These are phyloP conservation scores for Neurospora tetrasperma DNA, from an alignment of 495 filamentous ascomycete species.

Conservation along the genomic window DNA sequence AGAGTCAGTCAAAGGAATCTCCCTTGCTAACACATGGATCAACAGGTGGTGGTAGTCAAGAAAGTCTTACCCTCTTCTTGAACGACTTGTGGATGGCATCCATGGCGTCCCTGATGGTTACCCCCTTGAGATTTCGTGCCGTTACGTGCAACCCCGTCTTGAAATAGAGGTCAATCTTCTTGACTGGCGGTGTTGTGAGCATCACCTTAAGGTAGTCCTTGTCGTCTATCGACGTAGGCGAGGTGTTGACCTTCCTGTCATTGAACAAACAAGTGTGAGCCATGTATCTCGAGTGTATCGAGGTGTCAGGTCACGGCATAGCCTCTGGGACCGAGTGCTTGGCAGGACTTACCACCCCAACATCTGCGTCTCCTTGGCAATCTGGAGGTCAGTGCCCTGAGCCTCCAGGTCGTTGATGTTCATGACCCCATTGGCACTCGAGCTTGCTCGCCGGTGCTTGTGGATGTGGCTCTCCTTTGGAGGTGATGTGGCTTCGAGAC, in stretches of 20 bases:
- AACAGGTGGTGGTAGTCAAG: background rate
- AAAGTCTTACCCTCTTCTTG: constrained; percentile 70
- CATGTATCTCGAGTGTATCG: background rate
- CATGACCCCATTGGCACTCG: constrained; percentile 53
- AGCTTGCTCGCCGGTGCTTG: constrained; percentile 55
- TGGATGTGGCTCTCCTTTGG: constrained; percentile 43
- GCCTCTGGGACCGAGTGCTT: background rate
- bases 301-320: background rate
- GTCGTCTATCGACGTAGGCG: constrained; percentile 62
- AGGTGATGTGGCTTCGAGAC: constrained; percentile 51
- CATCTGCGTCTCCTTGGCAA: constrained; percentile 81
- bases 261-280: constrained; percentile 1
- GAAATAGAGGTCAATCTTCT: constrained; percentile 88
- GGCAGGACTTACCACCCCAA: constrained; percentile 67
- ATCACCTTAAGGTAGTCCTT: constrained; percentile 71
- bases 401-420: constrained; percentile 81
- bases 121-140: constrained; percentile 80
- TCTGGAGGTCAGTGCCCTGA: constrained; percentile 59
- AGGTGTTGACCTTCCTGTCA: constrained; percentile 84
- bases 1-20: background rate
- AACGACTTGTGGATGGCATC: constrained; percentile 90
- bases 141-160: constrained; percentile 78
- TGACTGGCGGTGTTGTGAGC: constrained; percentile 71
- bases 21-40: background rate
- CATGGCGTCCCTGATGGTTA: constrained; percentile 89